phyloP scores from a whole-genome alignment of 164 flowering plant species.

The Aristolochia contorta region DNA sequence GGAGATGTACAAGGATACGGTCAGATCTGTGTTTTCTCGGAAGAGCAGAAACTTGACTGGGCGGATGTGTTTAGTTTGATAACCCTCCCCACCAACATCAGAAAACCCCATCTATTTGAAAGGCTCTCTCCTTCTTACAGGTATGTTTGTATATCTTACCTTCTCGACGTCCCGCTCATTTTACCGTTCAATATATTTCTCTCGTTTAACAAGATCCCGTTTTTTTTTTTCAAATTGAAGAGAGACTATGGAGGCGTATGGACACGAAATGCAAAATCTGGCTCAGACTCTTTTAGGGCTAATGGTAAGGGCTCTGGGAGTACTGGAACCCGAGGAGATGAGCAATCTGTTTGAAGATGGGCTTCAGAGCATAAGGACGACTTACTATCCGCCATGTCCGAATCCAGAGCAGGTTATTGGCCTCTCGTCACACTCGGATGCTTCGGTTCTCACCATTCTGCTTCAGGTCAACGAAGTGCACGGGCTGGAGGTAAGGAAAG shows the following conservation, averaged over 20 bases:
- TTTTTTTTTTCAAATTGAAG: constrained; percentile 13
- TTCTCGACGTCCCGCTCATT: constrained; percentile 7
- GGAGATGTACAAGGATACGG: constrained; percentile 43
- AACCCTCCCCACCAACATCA: constrained; percentile 17
- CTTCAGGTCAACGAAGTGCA: constrained; percentile 29
- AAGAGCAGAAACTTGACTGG: constrained; percentile 56
- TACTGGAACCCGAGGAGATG: constrained; percentile 20
- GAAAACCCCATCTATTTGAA: constrained; percentile 29
- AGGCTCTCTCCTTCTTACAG: constrained; percentile 28
- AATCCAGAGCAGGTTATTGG: constrained; percentile 34
- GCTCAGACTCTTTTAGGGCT: constrained; percentile 10
- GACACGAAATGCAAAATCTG: constrained; percentile 19
- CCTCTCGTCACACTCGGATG: constrained; percentile 41
- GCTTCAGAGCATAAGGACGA: constrained; percentile 22
- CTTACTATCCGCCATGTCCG: constrained; percentile 39
- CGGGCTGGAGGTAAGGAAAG: constrained; percentile 41
- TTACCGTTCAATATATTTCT: neutral
- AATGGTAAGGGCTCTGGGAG: constrained; percentile 28
- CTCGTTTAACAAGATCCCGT: neutral
- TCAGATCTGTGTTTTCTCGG: constrained; percentile 37
- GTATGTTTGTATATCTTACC: too few species aligned
- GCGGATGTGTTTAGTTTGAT: constrained; percentile 31
- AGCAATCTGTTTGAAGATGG: constrained; percentile 19
- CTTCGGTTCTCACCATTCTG: constrained; percentile 28
- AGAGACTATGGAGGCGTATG: constrained; percentile 25